phyloP scores from a whole-genome alignment of 1,139 yeast genomes.

The Debaryomycetaceae sp. region DNA sequence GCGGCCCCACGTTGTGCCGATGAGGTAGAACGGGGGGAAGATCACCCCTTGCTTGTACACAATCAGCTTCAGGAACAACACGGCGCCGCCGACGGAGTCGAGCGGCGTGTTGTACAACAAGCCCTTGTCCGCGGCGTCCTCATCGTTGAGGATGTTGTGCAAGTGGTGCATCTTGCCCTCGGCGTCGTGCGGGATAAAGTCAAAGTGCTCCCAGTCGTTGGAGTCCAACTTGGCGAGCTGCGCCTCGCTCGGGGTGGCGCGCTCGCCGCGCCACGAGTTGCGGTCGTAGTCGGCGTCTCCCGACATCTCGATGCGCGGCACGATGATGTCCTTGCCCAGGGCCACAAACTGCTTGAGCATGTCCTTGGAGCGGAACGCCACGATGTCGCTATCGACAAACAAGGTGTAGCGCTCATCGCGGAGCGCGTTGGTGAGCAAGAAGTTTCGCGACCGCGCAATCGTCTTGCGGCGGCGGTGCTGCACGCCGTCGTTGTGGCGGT shows the following conservation, averaged over 20 bases:
- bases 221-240: constrained; percentile 29
- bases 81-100: constrained; percentile 50
- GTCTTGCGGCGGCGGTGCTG: constrained; percentile 31
- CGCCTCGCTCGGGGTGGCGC: constrained; percentile 31
- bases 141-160: constrained; percentile 16
- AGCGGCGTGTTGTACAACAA: constrained; percentile 22
- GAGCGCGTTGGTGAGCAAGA: constrained; percentile 23
- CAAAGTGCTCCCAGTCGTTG: constrained; percentile 28
- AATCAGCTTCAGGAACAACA: constrained; percentile 37
- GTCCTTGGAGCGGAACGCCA: constrained; percentile 21
- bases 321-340: constrained; percentile 36
- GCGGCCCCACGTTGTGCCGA: constrained; percentile 48
- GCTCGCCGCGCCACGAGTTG: constrained; percentile 45
- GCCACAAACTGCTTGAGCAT: constrained; percentile 29
- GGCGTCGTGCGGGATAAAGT: constrained; percentile 37
- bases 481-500: constrained; percentile 26
- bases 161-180: constrained; percentile 29
- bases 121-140: constrained; percentile 12
- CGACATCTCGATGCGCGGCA: constrained; percentile 33
- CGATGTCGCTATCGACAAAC: constrained; percentile 44
- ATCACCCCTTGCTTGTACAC: constrained; percentile 41
- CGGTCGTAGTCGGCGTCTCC: constrained; percentile 32
- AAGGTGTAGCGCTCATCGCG: constrained; percentile 31
- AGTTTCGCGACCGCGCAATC: constrained; percentile 34
- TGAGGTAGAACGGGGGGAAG: constrained; percentile 41